phyloP scores from a whole-genome alignment of 1,284 basidiomycete species.

The Ustilago loliicola region DNA sequence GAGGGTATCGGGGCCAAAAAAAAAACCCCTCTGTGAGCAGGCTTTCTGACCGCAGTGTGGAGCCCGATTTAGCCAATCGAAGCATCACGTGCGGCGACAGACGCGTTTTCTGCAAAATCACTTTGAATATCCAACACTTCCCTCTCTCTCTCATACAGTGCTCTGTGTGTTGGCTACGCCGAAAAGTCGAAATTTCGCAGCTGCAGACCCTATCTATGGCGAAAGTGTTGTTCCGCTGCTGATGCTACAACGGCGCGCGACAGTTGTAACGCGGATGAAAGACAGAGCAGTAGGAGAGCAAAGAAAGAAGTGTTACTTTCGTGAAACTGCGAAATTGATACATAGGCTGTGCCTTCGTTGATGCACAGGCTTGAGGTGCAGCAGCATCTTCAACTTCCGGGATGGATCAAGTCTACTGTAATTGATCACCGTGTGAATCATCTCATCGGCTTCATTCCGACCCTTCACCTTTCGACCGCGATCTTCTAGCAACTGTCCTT shows the following conservation, averaged over 20 bases:
- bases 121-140: constrained; percentile 5
- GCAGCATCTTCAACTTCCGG: neutral
- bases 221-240: too few relatives aligned
- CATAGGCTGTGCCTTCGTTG: neutral
- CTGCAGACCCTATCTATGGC: constrained; percentile 6
- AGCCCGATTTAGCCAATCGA: neutral
- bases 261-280: neutral
- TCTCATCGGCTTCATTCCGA: neutral
- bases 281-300: too few relatives aligned
- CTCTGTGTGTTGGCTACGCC: neutral
- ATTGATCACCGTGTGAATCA: neutral
- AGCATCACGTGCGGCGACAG: constrained; percentile 29
- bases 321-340: neutral
- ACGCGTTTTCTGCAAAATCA: constrained; percentile 15
- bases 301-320: constrained; percentile 15
- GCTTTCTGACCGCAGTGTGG: neutral
- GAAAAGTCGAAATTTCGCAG: constrained; percentile 2
- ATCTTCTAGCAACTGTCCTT: neutral
- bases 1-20: neutral
- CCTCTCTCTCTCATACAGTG: neutral
- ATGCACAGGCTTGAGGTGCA: too few relatives aligned
- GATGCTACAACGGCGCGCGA: neutral
- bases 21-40: neutral
- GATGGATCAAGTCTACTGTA: neutral
- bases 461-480: neutral